These are phyloP conservation scores for Scheffersomyces lignosus DNA, from an alignment of 805 yeast genomes.

Conservation along the genomic window DNA sequence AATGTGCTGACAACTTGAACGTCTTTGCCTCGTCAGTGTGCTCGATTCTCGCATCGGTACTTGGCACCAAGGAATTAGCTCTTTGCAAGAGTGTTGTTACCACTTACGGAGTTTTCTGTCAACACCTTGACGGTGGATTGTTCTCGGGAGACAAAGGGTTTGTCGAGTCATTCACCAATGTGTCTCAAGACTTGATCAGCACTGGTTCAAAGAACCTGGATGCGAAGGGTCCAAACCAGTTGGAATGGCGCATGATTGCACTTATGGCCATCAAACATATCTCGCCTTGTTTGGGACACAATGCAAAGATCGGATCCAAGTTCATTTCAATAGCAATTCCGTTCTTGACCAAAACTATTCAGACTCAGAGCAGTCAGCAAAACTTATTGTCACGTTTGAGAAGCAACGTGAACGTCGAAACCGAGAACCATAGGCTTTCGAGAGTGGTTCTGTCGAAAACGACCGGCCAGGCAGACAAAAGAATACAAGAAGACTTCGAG, in stretches of 20 bases:
- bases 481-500: constrained; percentile 28
- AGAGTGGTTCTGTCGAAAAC: constrained; percentile 27
- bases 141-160: constrained; percentile 66
- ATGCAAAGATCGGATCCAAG: constrained; percentile 24
- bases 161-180: constrained; percentile 42
- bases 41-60: constrained; percentile 52
- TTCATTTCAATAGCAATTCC: constrained; percentile 37
- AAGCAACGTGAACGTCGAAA: constrained; percentile 21
- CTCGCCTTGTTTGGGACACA: constrained; percentile 38
- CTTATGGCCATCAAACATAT: constrained; percentile 40
- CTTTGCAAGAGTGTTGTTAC: constrained; percentile 54
- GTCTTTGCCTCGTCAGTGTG: constrained; percentile 74
- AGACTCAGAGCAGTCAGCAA: constrained; percentile 16
- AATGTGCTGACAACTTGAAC: constrained; percentile 81
- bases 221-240: constrained; percentile 25
- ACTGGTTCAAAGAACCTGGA: constrained; percentile 11
- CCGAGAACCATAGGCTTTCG: constrained; percentile 20
- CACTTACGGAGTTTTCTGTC: constrained; percentile 47
- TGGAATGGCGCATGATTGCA: constrained; percentile 49
- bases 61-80: constrained; percentile 59
- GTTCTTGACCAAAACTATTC: constrained; percentile 37
- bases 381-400: constrained; percentile 23
- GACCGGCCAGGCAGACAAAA: constrained; percentile 7
- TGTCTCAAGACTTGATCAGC: constrained; percentile 19
- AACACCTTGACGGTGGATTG: constrained; percentile 57